Conservation (phyloP, 331 rosid genomes). For the Saraca asoca region DNA sequence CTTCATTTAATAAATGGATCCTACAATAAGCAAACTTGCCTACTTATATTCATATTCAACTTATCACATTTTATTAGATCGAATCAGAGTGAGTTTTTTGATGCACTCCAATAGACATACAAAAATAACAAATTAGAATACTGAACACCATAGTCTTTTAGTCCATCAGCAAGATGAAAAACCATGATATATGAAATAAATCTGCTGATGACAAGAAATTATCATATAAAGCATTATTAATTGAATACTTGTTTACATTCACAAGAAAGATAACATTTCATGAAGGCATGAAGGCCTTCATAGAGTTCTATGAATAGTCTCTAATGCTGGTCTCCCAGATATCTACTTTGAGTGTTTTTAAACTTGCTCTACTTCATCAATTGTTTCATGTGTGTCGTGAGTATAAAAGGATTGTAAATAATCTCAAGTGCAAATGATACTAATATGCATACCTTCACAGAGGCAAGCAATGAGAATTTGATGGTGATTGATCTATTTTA, state of each 20-base stretch:
- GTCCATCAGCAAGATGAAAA: not conserved
- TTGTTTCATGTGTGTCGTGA: too few species aligned
- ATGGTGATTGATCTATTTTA: too few species aligned
- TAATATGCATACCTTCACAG: too few species aligned
- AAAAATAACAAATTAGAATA: not conserved
- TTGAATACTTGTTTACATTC: constrained; percentile 18
- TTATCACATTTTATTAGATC: constrained; percentile 83
- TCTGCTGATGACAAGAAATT: not conserved
- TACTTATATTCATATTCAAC: constrained; percentile 83
- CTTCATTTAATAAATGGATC: not conserved
- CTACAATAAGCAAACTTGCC: constrained; percentile 55
- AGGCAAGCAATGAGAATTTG: too few species aligned
- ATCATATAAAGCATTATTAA: not conserved
- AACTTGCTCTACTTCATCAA: too few species aligned
- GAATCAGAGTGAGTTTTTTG: constrained; percentile 76
- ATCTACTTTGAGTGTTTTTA: too few species aligned
- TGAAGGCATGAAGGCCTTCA: too few species aligned
- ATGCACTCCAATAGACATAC: constrained; percentile 51
- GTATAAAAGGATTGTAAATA: too few species aligned
- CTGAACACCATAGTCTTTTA: not conserved
- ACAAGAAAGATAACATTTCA: too few species aligned
- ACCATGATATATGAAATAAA: not conserved
- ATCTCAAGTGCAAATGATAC: too few species aligned
- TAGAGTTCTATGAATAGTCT: too few species aligned
- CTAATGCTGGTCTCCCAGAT: too few species aligned